Evolutionary conservation across 2,329 filamentous ascomycete genomes (phyloP), one percentile per base, ranked within the genome.

Genomic region (Plenodomus biglobosus): DNA sequence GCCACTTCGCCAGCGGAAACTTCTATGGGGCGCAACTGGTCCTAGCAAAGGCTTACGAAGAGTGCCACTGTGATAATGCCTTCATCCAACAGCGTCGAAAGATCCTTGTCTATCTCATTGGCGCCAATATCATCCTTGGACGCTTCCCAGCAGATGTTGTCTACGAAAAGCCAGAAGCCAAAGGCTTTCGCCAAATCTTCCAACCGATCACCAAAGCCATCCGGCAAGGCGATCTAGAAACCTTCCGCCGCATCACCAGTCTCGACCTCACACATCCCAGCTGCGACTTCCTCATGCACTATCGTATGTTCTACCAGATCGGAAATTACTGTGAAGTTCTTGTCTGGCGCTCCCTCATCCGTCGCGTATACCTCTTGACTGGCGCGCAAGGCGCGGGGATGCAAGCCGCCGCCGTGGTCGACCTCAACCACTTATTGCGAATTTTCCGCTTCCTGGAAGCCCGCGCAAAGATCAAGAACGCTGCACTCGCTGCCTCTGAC

Each of bases 41-140:
- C 30, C 77, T 96, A 6, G 83, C 95, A 63, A 80, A 85, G 20
- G 90, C 92, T 2, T 96, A 95, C 71, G 75, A 85, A 42, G 86
- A 95, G 70, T 88, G 89, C 56, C 82, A 58, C 3, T 49, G 62
- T 1, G 52, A 54, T 53, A 65, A 69, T n/a, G 70, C 73, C 45
- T 79, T 75, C 38, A 54, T 76, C 19, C 83, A 81, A 34, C 92
- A 97, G 69, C 84, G 90, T 52, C 83, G 85, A 17, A 78, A 86
- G 44, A 92, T 96, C 51, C 83, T 96, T 32, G 87, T 88, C 37
- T 92, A 92, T 68, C 83, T 96, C 34, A 85, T 95, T 49, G 82
- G 90, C 1, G 82, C 85, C 59, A 96, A 95, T 66, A 79, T 96
- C 45, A 84, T 95, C 32, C 79, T 95, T 39, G 92, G 91, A 18